Percentiles rank a stretch among this genome's conserved stretches.
Evolutionary conservation across 305 asterid species (phyloP).

Genomic region (Fraxinus angustifolia): DNA sequence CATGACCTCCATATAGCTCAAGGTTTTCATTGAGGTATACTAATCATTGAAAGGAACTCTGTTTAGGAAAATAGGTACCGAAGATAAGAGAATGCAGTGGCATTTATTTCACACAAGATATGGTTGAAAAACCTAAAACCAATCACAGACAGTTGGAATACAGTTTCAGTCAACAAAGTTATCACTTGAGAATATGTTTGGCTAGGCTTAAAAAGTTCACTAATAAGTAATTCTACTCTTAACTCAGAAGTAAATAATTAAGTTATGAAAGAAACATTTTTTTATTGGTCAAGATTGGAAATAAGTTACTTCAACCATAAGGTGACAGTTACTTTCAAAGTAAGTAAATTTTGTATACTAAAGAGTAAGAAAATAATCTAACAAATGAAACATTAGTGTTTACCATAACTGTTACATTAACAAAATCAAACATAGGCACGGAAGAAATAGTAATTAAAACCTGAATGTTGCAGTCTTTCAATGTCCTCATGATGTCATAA

Average conservation of each 20-base stretch:
- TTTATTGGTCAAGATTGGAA: not conserved
- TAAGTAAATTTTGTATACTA: not conserved
- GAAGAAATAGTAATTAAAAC: conserved; percentile 28
- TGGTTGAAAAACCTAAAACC: not conserved
- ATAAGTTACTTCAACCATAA: not conserved
- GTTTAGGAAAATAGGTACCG: not conserved
- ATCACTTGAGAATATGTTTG: not conserved
- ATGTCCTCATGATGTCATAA: conserved; percentile 68
- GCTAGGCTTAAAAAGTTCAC: not conserved
- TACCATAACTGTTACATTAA: not conserved
- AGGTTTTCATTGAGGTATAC: not conserved
- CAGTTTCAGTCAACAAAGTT: conserved; percentile 16
- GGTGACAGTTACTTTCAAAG: not conserved
- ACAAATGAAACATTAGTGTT: conserved; percentile 1
- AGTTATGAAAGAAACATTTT: not conserved
- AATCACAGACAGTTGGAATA: not conserved
- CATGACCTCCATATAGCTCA: not conserved
- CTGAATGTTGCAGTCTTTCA: conserved; percentile 74
- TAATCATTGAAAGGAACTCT: not conserved
- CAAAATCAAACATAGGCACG: not conserved
- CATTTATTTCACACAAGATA: not conserved
- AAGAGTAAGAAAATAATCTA: not conserved
- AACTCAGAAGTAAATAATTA: not conserved
- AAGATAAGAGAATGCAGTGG: not conserved
- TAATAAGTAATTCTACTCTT: not conserved